Percentiles rank a stretch among this genome's conserved stretches.
phyloP scores from a whole-genome alignment of 352 stramenopile species.

The Phytopythium oedochilum region DNA sequence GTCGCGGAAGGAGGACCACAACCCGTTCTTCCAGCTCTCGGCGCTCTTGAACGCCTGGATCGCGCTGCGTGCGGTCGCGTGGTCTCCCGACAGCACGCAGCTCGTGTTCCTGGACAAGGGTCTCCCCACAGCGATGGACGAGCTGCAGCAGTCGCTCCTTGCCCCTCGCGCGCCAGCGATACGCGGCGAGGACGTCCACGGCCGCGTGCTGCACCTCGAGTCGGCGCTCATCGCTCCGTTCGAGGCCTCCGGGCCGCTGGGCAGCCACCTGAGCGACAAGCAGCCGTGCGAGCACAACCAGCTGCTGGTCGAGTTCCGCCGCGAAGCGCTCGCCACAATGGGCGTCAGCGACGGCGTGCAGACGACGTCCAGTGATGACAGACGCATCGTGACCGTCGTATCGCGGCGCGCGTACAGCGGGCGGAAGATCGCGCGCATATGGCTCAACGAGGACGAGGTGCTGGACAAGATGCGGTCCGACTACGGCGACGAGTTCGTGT shows the following conservation, averaged over 20 bases:
- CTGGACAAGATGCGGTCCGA: slow-evolving; percentile 32
- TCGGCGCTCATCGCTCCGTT: slow-evolving; percentile 27
- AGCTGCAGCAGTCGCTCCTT: slow-evolving; percentile 35
- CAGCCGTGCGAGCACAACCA: slow-evolving; percentile 27
- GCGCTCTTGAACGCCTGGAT: slow-evolving; percentile 36
- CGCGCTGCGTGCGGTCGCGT: slow-evolving; percentile 22
- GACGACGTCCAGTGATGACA: slow-evolving; percentile 10
- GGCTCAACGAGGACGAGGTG: slow-evolving; percentile 61
- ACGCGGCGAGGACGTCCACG: slow-evolving; percentile 22
- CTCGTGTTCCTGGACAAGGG: slow-evolving; percentile 45
- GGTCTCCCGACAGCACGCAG: slow-evolving; percentile 23
- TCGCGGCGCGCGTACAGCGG: slow-evolving; percentile 44
- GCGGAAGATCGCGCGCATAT: slow-evolving; percentile 49
- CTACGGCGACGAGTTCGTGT: slow-evolving; percentile 29
- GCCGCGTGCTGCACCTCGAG: slow-evolving; percentile 31
- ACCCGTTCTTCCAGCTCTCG: slow-evolving; percentile 53
- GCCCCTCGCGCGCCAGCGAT: slow-evolving; percentile 20
- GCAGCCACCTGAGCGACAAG: slow-evolving; percentile 41
- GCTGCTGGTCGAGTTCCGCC: slow-evolving; percentile 14
- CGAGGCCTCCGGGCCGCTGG: slow-evolving; percentile 35
- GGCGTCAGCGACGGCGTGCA: slow-evolving; percentile 5
- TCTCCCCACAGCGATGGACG: slow-evolving; percentile 33
- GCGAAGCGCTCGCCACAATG: slow-evolving; percentile 22
- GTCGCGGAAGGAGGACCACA: slow-evolving; percentile 40
- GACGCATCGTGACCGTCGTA: slow-evolving; percentile 60